Percentiles rank a stretch among this genome's conserved stretches.
Conservation (phyloP, 768 basidiomycete species). For the Pisolithus marmoratus region DNA sequence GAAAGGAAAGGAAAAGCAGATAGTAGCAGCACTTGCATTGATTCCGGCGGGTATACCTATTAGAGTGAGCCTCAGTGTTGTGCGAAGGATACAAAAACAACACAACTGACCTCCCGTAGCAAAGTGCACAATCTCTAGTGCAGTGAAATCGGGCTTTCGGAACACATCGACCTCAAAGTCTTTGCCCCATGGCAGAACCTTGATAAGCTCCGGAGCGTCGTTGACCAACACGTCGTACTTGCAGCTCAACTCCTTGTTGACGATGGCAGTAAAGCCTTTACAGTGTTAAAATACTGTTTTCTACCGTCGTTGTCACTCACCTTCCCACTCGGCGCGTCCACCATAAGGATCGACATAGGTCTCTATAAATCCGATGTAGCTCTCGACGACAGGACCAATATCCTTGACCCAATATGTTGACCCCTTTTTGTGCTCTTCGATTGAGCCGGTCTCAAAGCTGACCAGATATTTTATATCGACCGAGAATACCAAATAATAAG, state of each 20-base stretch:
- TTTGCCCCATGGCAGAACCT: slow-evolving; percentile 77
- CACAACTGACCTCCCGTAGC: slow-evolving; percentile 65
- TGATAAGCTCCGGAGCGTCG: slow-evolving; percentile 71
- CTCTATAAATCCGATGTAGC: slow-evolving; percentile 83
- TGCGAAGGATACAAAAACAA: background rate
- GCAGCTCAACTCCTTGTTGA: slow-evolving; percentile 76
- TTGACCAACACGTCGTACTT: slow-evolving; percentile 78
- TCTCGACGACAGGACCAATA: slow-evolving; percentile 81
- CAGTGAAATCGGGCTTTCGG: slow-evolving; percentile 84
- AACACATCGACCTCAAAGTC: slow-evolving; percentile 67
- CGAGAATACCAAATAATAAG: background rate
- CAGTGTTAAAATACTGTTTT: background rate
- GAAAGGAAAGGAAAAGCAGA: background rate
- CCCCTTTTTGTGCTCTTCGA: slow-evolving; percentile 73
- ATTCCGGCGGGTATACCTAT: slow-evolving; percentile 83
- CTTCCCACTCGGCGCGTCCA: slow-evolving; percentile 92
- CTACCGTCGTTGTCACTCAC: slow-evolving; percentile 26
- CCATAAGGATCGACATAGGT: slow-evolving; percentile 89
- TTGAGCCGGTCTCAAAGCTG: slow-evolving; percentile 70
- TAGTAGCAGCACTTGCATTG: slow-evolving; percentile 44
- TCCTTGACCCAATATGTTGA: slow-evolving; percentile 84
- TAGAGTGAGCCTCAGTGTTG: background rate
- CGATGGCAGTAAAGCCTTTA: slow-evolving; percentile 82
- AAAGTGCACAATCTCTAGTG: slow-evolving; percentile 76
- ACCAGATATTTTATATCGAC: background rate